phyloP scores from a whole-genome alignment of 768 basidiomycete genomes.

The Tulasnella sp. region DNA sequence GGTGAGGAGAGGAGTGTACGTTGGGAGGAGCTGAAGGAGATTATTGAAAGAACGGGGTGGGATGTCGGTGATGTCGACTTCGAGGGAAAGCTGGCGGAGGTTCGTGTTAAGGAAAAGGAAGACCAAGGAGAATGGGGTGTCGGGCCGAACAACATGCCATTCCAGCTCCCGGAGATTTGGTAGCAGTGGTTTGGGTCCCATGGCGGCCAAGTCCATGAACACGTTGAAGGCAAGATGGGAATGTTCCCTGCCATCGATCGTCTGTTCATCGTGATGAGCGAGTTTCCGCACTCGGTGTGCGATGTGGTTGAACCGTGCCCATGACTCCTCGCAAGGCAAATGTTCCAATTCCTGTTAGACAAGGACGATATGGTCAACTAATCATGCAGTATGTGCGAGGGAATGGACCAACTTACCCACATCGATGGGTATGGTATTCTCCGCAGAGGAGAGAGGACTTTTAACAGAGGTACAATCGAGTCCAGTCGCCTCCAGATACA shows the following conservation, averaged over 20 bases:
- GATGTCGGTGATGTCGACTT: slow-evolving; percentile 23
- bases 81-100: slow-evolving; percentile 21
- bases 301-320: slow-evolving; percentile 15
- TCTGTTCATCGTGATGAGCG: slow-evolving; percentile 17
- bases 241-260: slow-evolving; percentile 20
- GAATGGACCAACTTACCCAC: not conserved
- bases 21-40: slow-evolving; percentile 11
- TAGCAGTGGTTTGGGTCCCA: slow-evolving; percentile 6
- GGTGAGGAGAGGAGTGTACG: slow-evolving; percentile 17
- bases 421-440: slow-evolving; percentile 23
- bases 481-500: slow-evolving; percentile 19
- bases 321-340: slow-evolving; percentile 10
- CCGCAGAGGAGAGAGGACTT: slow-evolving; percentile 10
- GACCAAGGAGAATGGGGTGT: slow-evolving; percentile 21
- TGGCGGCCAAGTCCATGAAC: slow-evolving; percentile 17
- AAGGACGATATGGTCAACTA: not conserved
- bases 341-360: slow-evolving; percentile 16
- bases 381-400: not conserved
- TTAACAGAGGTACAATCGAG: slow-evolving; percentile 15
- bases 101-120: slow-evolving; percentile 16
- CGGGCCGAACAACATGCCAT: slow-evolving; percentile 16
- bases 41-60: slow-evolving; percentile 13
- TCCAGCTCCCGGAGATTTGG: slow-evolving; percentile 19
- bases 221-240: slow-evolving; percentile 15
- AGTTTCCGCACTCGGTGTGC: slow-evolving; percentile 18